Evolutionary conservation across 2,329 filamentous ascomycete species (phyloP).

Genomic region (Endocalyx cinctus): DNA sequence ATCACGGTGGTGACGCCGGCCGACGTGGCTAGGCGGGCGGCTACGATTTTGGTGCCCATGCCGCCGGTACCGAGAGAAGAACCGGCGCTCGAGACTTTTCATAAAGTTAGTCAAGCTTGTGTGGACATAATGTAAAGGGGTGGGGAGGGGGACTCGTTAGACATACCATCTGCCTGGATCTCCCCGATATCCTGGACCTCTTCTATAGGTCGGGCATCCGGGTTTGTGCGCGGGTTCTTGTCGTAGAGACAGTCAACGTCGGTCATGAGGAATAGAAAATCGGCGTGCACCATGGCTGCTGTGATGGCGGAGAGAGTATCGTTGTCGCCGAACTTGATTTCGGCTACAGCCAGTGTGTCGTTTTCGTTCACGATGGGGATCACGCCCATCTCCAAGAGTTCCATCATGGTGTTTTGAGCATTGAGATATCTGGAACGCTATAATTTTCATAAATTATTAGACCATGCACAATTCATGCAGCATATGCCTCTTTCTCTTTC

Average conservation of each 20-base stretch:
- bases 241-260: slow-evolving; percentile 97
- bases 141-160: neutral
- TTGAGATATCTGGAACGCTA: slow-evolving; percentile 90
- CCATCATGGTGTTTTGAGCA: slow-evolving; percentile 89
- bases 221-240: slow-evolving; percentile 82
- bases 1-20: slow-evolving; percentile 96
- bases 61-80: slow-evolving; percentile 89
- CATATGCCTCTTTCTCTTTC: no score
- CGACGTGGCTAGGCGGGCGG: slow-evolving; percentile 84
- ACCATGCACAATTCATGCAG: no score
- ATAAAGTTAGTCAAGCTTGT: neutral
- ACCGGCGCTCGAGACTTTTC: slow-evolving; percentile 75
- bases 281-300: slow-evolving; percentile 93
- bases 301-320: slow-evolving; percentile 96
- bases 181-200: slow-evolving; percentile 84
- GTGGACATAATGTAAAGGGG: neutral
- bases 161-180: slow-evolving; percentile 72
- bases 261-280: slow-evolving; percentile 97
- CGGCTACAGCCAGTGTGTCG: slow-evolving; percentile 90
- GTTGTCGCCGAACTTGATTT: slow-evolving; percentile 99
- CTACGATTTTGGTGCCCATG: slow-evolving; percentile 97
- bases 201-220: slow-evolving; percentile 84
- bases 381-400: slow-evolving; percentile 88
- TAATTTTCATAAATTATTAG: no score
- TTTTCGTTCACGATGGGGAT: slow-evolving; percentile 99